Base-by-base conservation (phyloP, 805 yeast species). In the Spencermartinsiella europaea region DNA sequence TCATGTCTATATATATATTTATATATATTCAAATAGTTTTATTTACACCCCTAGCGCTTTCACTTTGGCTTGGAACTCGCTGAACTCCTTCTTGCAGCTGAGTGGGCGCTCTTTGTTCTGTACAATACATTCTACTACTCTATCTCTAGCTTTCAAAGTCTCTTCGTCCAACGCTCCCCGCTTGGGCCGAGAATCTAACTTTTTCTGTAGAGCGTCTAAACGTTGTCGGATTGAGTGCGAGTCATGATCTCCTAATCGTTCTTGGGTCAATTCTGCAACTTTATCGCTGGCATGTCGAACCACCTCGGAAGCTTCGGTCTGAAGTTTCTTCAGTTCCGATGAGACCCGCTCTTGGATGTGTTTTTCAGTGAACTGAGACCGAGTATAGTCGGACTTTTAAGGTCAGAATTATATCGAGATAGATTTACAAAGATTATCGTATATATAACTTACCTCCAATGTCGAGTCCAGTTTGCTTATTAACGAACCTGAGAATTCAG, bases 281-380 rank as follows among this genome's bases (percentile, higher is more conserved):
- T 43, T 43, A 31, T 43, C 40, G 19, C 40, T 21, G 27, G 61
- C 57, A 17, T 47, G 47, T 27, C 54, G 46, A 10, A 66, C 53
- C 27, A 52, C 53, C 16, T 52, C 55, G 39, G 57, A 52, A 22
- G 65, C 61, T 21, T 65, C 65, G 19, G 45, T 45, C 44, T 58
- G 59, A 19, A 63, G 54, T 48, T 60, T 56, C 22, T 54, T 51
- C 31, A 68, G 61, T 41, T 64, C 62, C 48, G 57, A 56, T 10
- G 64, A 47, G 5, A 68, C 69, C 44, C 52, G 51, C 14, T 63
- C 65, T 54, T 67, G 69, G 42, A 68, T 58, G 46, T 58, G 52
- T 48, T 60, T 58, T 16, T 61, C 64, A 5, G 59, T 38, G 45
- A 54, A 56, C 39, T 66, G 67, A 19, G 56, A 44, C 36, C 71